These are phyloP conservation scores for Sclerotiophoma versabilis DNA, from an alignment of 2,329 filamentous ascomycete species.

Conservation along the genomic window DNA sequence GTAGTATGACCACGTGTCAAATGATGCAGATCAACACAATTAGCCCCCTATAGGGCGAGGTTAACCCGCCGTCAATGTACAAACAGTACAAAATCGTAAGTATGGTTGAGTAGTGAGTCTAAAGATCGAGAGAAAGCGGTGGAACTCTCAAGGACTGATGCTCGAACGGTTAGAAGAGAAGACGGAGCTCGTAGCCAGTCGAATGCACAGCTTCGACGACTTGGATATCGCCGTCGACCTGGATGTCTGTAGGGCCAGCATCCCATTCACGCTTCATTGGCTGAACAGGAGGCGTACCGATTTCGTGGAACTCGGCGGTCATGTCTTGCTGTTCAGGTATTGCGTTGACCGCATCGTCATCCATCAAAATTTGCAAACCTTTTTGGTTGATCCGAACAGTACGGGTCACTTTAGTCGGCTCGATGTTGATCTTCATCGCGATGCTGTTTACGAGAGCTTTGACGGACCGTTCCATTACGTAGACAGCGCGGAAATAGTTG, in stretches of 20 bases:
- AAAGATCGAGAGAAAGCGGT: slow-evolving; percentile 19
- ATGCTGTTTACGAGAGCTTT: slow-evolving; percentile 76
- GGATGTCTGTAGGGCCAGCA: slow-evolving; percentile 56
- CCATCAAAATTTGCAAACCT: slow-evolving; percentile 83
- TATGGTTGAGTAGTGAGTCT: slow-evolving; percentile 29
- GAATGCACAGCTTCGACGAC: slow-evolving; percentile 54
- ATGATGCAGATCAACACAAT: slow-evolving; percentile 23
- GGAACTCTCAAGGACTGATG: slow-evolving; percentile 4
- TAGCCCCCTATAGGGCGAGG: slow-evolving; percentile 21
- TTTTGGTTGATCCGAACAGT: slow-evolving; percentile 75
- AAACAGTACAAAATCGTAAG: slow-evolving; percentile 45
- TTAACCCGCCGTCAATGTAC: slow-evolving; percentile 31
- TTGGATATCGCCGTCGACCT: slow-evolving; percentile 57
- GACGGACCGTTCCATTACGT: slow-evolving; percentile 78
- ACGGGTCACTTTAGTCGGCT: slow-evolving; percentile 73
- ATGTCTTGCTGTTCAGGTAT: slow-evolving; percentile 92
- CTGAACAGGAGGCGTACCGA: slow-evolving; percentile 54
- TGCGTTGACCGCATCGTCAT: slow-evolving; percentile 86
- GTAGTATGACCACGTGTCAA: slow-evolving; percentile 17
- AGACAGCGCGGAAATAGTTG: slow-evolving; percentile 84
- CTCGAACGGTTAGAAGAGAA: slow-evolving; percentile 51
- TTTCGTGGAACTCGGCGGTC: slow-evolving; percentile 72
- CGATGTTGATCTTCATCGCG: slow-evolving; percentile 80
- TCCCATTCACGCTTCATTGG: slow-evolving; percentile 62
- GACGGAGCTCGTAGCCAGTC: slow-evolving; percentile 57